Base-by-base conservation (phyloP, 1,284 basidiomycete genomes). In the Tilletiaria anomala region DNA sequence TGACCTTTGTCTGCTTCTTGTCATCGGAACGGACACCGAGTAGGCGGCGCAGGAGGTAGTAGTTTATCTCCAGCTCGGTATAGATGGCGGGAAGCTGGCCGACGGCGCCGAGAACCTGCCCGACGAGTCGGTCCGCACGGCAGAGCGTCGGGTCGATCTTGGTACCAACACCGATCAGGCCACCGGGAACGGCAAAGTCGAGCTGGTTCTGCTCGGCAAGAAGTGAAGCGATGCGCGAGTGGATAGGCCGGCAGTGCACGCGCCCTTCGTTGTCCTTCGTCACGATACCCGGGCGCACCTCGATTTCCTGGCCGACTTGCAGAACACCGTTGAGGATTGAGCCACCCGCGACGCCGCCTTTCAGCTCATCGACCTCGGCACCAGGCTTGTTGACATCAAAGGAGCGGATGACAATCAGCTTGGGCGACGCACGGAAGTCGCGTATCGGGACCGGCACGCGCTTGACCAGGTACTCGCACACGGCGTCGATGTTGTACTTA, bases 331-430 rank as follows among this genome's bases (percentile, higher is more conserved):
- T 83, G 50, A 97, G 75, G 63, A 97, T 91, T 29, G 83, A 89
- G 29, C 91, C 91, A 71, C 91, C 91, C 14, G 91, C 93, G 22
- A 97, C 93, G 67, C 93, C 93, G 51, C 91, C 91, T 71, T 93
- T 91, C 47, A 97, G 76, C 48, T 97, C 91, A 57, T 93, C 83
- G 6, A 97, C 87, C 67, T 91, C 86, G 4, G 89, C 79, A 67
- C 91, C 91, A 10, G 91, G 91, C 72, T 94, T 96, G 77, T 97
- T 97, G 69, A 97, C 91, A 69, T 97, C 93, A 71, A 97, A 97
- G n/a, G 89, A 96, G 61, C 88, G 86, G 68, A 97, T 97, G 66
- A 97, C 89, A 61, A 97, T 96, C 54, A 97, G 78, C 37, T 82
- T 79, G 0, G 91, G 87, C 53, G 85, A 79, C 33, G 87, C 81